Evolutionary conservation across 345 rosid species (phyloP).

Genomic region (Ceriops zippeliana): DNA sequence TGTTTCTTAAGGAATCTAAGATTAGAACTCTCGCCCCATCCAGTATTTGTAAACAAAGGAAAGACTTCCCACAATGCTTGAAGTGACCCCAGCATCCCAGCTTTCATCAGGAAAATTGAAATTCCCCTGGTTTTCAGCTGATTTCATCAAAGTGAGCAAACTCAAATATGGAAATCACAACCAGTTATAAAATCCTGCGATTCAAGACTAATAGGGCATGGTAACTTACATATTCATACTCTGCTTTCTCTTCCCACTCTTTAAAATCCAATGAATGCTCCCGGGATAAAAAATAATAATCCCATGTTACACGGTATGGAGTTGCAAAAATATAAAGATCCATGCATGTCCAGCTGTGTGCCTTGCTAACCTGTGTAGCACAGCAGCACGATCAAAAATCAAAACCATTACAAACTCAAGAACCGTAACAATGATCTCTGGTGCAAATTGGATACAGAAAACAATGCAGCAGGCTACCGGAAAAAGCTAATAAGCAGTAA

Average conservation of each 20-base stretch:
- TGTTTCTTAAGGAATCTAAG: slow-evolving; percentile 79
- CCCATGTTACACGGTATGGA: slow-evolving; percentile 95
- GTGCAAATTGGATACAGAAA: background rate
- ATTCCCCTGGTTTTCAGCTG: slow-evolving; percentile 89
- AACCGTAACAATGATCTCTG: slow-evolving; percentile 2
- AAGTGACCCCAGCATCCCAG: slow-evolving; percentile 96
- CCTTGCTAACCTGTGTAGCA: slow-evolving; percentile 56
- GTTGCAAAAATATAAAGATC: slow-evolving; percentile 94
- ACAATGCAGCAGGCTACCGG: background rate
- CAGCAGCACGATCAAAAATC: slow-evolving; percentile 1
- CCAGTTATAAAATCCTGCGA: slow-evolving; percentile 7
- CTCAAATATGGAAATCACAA: slow-evolving; percentile 3
- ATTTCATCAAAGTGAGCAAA: slow-evolving; percentile 7
- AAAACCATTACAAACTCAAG: slow-evolving; percentile 13
- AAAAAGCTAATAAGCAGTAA: background rate
- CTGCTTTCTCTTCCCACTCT: slow-evolving; percentile 85
- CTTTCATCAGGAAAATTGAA: slow-evolving; percentile 95
- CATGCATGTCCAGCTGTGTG: slow-evolving; percentile 98
- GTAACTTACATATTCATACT: slow-evolving; percentile 75
- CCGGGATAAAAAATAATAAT: slow-evolving; percentile 74
- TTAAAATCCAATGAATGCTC: slow-evolving; percentile 77
- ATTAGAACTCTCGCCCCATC: slow-evolving; percentile 91
- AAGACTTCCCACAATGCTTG: slow-evolving; percentile 92
- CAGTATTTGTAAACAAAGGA: slow-evolving; percentile 89
- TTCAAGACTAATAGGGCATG: slow-evolving; percentile 1